Evolutionary conservation across 108 stramenopile genomes (phyloP).

Genomic region (Epipyxis sp.): DNA sequence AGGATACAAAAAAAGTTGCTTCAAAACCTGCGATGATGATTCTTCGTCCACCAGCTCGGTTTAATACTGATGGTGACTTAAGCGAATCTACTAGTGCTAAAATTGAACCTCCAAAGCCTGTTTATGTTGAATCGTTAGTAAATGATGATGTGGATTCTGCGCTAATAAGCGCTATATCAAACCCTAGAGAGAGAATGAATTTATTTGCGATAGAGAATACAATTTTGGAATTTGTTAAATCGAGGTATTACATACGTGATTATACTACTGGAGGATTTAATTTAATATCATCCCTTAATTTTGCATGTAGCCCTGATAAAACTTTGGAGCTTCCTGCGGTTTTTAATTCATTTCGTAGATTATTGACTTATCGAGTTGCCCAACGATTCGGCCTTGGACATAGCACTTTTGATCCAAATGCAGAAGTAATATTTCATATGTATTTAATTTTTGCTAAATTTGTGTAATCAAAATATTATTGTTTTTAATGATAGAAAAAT

Average conservation of each 20-base stretch:
- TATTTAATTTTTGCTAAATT: not conserved
- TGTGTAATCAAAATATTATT: not conserved
- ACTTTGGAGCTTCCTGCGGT: not conserved
- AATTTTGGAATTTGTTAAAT: conserved; percentile 8
- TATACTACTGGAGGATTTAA: too few relatives aligned
- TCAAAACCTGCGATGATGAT: too few relatives aligned
- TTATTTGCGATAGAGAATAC: not conserved
- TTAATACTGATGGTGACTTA: too few relatives aligned
- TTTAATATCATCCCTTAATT: too few relatives aligned
- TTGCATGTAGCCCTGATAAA: not conserved
- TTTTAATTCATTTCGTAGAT: not conserved
- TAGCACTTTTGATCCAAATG: not conserved
- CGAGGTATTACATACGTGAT: too few relatives aligned
- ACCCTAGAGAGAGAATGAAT: conserved; percentile 14
- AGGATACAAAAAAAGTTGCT: too few relatives aligned
- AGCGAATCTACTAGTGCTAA: too few relatives aligned
- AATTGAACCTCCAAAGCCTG: too few relatives aligned
- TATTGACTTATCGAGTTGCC: not conserved
- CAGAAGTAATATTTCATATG: not conserved
- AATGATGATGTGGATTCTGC: not conserved
- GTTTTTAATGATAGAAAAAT: not conserved
- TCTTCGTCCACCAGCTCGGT: too few relatives aligned
- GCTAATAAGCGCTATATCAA: not conserved
- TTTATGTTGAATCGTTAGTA: not conserved
- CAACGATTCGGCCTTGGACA: not conserved